Conservation (phyloP, 176 grass and related monocot species). For the Rhynchospora breviuscula region DNA sequence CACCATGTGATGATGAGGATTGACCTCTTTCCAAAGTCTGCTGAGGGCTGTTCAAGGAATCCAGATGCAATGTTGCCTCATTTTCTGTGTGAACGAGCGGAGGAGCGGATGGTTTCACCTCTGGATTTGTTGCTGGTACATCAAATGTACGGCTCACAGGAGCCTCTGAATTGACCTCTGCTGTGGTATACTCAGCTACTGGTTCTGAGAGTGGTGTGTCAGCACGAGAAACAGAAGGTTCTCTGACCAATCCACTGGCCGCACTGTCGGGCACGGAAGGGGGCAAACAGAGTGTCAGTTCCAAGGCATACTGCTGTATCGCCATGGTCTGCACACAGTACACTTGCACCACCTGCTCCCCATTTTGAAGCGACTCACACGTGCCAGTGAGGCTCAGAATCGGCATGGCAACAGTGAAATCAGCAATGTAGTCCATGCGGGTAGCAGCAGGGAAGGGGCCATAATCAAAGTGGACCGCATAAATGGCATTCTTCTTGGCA, state of each 20-base stretch:
- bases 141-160: constrained; percentile 15
- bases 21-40: constrained; percentile 36
- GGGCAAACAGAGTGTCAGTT: constrained; percentile 76
- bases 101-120: constrained; percentile 37
- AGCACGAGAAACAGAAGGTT: constrained; percentile 38
- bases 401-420: constrained; percentile 95
- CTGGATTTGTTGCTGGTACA: constrained; percentile 39
- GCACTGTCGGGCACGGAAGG: constrained; percentile 30
- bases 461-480: constrained; percentile 89
- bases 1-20: constrained; percentile 41
- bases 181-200: constrained; percentile 22
- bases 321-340: constrained; percentile 98
- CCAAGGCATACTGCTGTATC: constrained; percentile 90
- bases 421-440: constrained; percentile 81
- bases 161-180: constrained; percentile 27
- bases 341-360: constrained; percentile 75
- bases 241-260: constrained; percentile 40
- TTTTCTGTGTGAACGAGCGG: constrained; percentile 35
- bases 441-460: constrained; percentile 58
- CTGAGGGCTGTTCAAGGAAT: constrained; percentile 37
- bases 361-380: constrained; percentile 41
- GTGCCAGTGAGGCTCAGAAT: constrained; percentile 91
- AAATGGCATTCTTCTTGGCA: constrained; percentile 97
- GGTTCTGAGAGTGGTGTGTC: constrained; percentile 33
- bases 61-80: constrained; percentile 35